phyloP scores from a whole-genome alignment of 129 eudicot species.

The Saposhnikovia divaricata region DNA sequence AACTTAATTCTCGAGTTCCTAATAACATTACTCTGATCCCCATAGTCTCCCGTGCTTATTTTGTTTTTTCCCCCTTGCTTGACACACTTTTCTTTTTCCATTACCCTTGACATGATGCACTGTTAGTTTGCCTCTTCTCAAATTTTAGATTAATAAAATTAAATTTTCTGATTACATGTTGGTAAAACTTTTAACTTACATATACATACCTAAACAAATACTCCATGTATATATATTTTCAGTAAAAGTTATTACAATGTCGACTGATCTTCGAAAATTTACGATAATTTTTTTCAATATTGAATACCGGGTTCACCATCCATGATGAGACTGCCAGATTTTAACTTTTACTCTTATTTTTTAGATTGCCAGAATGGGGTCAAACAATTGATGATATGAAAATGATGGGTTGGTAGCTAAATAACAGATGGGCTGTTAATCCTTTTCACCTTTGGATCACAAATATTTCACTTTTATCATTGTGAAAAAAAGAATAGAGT shows the following conservation, averaged over 20 bases:
- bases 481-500: not conserved
- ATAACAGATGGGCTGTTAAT: not conserved
- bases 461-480: not conserved
- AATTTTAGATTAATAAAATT: too few species aligned
- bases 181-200: too few species aligned
- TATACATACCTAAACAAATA: too few species aligned
- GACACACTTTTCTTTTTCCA: not conserved
- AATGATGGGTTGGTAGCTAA: constrained; percentile 2
- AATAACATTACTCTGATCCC: not conserved
- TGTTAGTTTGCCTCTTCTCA: too few species aligned
- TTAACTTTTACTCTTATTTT: too few species aligned
- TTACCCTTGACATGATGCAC: too few species aligned
- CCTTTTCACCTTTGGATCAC: not conserved
- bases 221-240: too few species aligned
- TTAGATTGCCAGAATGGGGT: not conserved
- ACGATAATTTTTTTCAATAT: too few species aligned
- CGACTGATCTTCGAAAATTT: not conserved
- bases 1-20: constrained; percentile 4
- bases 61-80: not conserved
- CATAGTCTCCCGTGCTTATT: not conserved
- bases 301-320: not conserved
- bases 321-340: not conserved
- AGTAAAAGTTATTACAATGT: too few species aligned
- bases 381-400: not conserved
- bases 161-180: too few species aligned